phyloP scores from a whole-genome alignment of 139 green algal species.

The Eudorina sp. region DNA sequence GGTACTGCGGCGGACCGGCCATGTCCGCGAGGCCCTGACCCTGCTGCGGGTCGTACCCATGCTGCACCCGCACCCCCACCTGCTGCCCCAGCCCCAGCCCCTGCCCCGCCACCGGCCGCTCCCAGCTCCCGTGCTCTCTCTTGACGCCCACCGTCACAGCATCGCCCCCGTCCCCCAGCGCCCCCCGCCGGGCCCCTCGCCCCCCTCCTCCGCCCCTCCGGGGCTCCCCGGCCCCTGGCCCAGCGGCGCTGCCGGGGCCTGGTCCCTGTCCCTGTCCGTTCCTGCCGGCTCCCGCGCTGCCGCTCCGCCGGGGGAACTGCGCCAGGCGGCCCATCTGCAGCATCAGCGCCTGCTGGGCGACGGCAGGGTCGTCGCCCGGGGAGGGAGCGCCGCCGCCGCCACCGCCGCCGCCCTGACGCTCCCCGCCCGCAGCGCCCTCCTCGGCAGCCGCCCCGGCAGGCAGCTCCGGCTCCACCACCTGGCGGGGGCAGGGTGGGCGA shows the following conservation, averaged over 20 bases:
- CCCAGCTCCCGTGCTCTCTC: background rate
- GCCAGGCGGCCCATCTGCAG: constrained; percentile 15
- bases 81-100: background rate
- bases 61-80: background rate
- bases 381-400: background rate
- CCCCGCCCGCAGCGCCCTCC: background rate
- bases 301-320: constrained; percentile 16
- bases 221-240: background rate
- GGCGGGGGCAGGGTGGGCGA: no score
- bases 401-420: background rate
- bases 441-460: background rate
- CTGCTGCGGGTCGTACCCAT: background rate
- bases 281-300: background rate
- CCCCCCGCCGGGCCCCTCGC: background rate
- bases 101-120: background rate
- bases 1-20: no score
- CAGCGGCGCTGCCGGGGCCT: background rate
- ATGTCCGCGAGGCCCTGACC: background rate
- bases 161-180: background rate
- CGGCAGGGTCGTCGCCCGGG: background rate
- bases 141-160: background rate
- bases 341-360: constrained; percentile 1
- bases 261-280: background rate
- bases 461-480: constrained; percentile 34
- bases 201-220: background rate